phyloP scores from a whole-genome alignment of 371 early-diverging fungal species.

The Conidiobolus incongruus region DNA sequence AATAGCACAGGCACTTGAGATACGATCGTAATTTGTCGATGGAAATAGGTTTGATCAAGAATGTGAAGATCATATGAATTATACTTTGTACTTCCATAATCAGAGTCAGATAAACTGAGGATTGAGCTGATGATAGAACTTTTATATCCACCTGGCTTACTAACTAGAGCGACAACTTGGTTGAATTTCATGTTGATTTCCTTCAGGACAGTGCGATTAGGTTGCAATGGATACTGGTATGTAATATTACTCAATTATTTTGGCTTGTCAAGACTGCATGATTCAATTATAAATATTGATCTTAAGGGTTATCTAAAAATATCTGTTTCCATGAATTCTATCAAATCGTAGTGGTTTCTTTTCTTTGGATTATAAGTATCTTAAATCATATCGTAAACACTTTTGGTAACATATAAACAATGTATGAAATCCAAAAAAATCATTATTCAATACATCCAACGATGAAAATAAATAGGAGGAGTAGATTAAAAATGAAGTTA shows the following conservation, averaged over 20 bases:
- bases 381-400: no score
- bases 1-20: slow-evolving; percentile 70
- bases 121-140: slow-evolving; percentile 66
- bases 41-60: slow-evolving; percentile 23
- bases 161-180: slow-evolving; percentile 45
- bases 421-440: no score
- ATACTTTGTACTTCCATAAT: slow-evolving; percentile 26
- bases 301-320: no score
- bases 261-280: slow-evolving; percentile 18
- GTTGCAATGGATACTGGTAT: slow-evolving; percentile 44
- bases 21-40: slow-evolving; percentile 36
- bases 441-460: no score
- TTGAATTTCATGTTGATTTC: slow-evolving; percentile 12
- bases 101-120: slow-evolving; percentile 57
- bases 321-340: no score
- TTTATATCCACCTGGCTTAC: slow-evolving; percentile 67
- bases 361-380: no score
- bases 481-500: no score
- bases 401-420: no score
- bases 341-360: no score
- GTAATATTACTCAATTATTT: slow-evolving; percentile 37
- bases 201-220: slow-evolving; percentile 28
- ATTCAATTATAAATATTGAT: slow-evolving; percentile 20
- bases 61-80: slow-evolving; percentile 29
- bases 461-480: no score